Conservation (phyloP, 2,329 filamentous ascomycete genomes). For the Calonectria crousiana region DNA sequence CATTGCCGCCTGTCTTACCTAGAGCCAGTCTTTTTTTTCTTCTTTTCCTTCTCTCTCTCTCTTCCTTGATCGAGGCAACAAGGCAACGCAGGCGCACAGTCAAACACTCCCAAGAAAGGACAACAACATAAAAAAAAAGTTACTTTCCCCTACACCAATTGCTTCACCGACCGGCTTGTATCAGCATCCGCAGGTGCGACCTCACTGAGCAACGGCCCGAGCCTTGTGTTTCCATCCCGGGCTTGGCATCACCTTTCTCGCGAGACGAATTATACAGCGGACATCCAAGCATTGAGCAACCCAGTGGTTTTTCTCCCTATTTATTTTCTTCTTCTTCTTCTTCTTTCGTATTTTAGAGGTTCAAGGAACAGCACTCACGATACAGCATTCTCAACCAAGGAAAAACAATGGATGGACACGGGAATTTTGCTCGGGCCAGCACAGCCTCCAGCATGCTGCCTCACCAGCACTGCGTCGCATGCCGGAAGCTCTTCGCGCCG, state of each 20-base stretch:
- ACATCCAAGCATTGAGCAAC: background rate
- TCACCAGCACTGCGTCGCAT: slow-evolving; percentile 16
- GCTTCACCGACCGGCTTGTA: background rate
- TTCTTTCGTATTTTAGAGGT: background rate
- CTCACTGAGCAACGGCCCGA: background rate
- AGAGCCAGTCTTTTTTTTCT: background rate
- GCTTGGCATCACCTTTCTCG: background rate
- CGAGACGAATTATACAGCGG: background rate
- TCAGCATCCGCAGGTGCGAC: background rate
- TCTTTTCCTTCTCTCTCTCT: background rate
- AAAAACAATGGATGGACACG: background rate
- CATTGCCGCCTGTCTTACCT: background rate
- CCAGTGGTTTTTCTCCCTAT: background rate
- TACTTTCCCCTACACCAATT: background rate
- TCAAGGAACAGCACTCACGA: background rate
- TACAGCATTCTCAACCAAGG: background rate
- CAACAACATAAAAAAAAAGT: background rate
- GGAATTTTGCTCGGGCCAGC: background rate
- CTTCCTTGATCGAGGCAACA: background rate
- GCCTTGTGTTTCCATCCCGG: background rate
- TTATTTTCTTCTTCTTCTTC: background rate
- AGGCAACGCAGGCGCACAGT: background rate
- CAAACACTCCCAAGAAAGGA: background rate
- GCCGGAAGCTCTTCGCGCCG: background rate
- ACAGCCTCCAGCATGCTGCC: background rate